These are phyloP conservation scores for Neurospora sp. DNA, from an alignment of 495 filamentous ascomycete genomes.

Conservation along the genomic window DNA sequence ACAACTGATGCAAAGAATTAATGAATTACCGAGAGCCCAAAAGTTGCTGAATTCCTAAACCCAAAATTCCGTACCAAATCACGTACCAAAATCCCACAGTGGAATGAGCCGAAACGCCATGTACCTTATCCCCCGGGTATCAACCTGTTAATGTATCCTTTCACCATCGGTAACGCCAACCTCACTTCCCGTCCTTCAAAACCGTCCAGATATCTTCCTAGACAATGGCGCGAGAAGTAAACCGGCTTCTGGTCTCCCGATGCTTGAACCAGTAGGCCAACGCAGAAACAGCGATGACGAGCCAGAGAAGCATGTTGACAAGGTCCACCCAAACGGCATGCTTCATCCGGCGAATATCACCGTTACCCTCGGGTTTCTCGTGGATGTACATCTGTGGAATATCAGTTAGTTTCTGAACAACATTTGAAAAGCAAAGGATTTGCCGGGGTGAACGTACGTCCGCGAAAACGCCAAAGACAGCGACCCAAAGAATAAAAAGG, in stretches of 20 bases:
- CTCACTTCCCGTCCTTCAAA: neutral
- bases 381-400: conserved; percentile 54
- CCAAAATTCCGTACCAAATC: neutral
- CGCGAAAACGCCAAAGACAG: conserved; percentile 74
- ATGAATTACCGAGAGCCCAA: too few relatives aligned
- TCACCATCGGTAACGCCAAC: neutral
- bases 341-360: conserved; percentile 62
- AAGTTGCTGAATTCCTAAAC: too few relatives aligned
- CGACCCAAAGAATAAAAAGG: conserved; percentile 66
- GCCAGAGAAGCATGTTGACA: conserved; percentile 62
- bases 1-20: too few relatives aligned
- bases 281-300: conserved; percentile 40
- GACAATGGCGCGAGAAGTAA: conserved; percentile 40
- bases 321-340: conserved; percentile 81
- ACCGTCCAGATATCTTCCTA: conserved; percentile 6
- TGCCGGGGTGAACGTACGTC: conserved; percentile 17
- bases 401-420: conserved; percentile 1
- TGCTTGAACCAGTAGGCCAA: conserved; percentile 36
- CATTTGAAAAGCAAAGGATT: neutral
- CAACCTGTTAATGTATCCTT: neutral
- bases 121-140: neutral
- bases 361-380: conserved; percentile 49
- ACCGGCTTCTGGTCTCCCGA: conserved; percentile 29
- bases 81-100: neutral
- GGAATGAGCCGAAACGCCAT: neutral